phyloP scores from a whole-genome alignment of 2,329 filamentous ascomycete genomes.

The Diplodia corticola region DNA sequence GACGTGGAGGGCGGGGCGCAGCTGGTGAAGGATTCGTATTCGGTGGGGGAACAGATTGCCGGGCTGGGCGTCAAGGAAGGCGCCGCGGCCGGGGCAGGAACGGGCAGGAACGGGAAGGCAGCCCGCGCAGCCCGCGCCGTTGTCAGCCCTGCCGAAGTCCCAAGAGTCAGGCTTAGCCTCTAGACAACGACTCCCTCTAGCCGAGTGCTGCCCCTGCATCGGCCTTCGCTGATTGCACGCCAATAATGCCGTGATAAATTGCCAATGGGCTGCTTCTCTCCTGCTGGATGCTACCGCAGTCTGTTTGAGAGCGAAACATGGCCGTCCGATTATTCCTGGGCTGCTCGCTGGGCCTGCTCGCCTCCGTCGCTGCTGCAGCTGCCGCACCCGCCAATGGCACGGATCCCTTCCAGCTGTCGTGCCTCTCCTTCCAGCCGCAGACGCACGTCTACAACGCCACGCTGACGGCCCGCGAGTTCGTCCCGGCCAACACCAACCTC shows the following conservation, averaged over 20 bases:
- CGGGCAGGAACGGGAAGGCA: neutral
- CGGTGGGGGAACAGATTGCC: neutral
- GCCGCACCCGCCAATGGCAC: neutral
- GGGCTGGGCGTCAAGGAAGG: neutral
- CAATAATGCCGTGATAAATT: neutral
- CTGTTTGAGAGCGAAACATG: neutral
- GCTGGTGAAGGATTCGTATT: neutral
- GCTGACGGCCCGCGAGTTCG: constrained; percentile 28
- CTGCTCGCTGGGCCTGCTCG: constrained; percentile 4
- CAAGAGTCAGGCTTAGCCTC: neutral
- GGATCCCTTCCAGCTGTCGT: constrained; percentile 11
- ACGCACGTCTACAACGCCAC: constrained; percentile 11
- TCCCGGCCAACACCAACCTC: constrained; percentile 42
- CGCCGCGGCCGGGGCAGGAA: neutral
- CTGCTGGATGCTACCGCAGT: neutral
- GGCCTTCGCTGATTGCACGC: neutral
- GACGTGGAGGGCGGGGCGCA: neutral
- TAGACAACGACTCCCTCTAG: neutral
- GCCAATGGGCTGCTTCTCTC: neutral
- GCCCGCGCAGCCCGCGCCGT: neutral
- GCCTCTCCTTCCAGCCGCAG: constrained; percentile 10
- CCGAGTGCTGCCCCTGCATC: constrained; percentile 1
- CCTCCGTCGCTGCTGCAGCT: neutral
- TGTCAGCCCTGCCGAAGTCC: neutral
- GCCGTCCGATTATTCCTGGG: neutral